Conservation (phyloP, 495 filamentous ascomycete species). For the Tuber microsphaerosporum region DNA sequence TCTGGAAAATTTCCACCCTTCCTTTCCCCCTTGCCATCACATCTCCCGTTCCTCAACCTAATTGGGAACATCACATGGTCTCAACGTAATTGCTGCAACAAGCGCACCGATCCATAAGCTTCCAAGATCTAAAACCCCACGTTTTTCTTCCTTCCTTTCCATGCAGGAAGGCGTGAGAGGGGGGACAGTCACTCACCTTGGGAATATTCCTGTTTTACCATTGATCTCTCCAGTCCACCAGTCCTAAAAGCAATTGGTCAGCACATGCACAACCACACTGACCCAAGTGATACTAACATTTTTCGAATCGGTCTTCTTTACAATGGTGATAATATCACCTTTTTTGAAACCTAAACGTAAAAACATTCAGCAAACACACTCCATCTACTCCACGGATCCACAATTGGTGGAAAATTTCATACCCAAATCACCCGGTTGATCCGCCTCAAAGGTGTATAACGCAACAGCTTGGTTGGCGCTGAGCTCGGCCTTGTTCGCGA, state of each 20-base stretch:
- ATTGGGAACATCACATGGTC: constrained; percentile 28
- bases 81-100: constrained; percentile 38
- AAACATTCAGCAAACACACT: constrained; percentile 12
- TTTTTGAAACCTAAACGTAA: constrained; percentile 68
- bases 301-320: constrained; percentile 76
- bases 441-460: constrained; percentile 84
- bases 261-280: background rate
- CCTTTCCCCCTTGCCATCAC: background rate
- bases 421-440: constrained; percentile 81
- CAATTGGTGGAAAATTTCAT: background rate
- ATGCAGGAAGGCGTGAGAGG: background rate
- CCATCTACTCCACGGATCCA: background rate
- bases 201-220: constrained; percentile 40
- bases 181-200: constrained; percentile 29
- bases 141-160: background rate
- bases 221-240: constrained; percentile 41
- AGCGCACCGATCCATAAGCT: constrained; percentile 11
- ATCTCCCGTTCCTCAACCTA: background rate
- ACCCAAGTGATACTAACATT: constrained; percentile 27
- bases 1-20: background rate
- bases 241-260: constrained; percentile 32
- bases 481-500: constrained; percentile 55
- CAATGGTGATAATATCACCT: constrained; percentile 92
- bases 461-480: constrained; percentile 81
- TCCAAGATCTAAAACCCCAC: background rate